These are phyloP conservation scores for Cladorrhinum sp. DNA, from an alignment of 2,329 filamentous ascomycete genomes.

Conservation along the genomic window DNA sequence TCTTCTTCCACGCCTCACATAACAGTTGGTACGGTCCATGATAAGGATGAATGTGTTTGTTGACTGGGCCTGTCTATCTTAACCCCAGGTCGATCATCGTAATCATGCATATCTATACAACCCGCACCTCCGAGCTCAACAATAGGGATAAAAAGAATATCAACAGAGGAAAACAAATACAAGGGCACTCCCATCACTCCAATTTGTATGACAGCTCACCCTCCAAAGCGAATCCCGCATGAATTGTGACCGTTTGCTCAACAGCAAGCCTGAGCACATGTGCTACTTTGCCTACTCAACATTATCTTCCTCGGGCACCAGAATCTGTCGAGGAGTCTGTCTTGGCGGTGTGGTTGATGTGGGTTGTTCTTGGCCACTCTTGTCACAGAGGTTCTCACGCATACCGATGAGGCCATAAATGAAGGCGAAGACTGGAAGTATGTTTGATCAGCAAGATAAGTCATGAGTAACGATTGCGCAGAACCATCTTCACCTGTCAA, in stretches of 20 bases:
- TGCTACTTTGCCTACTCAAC: background rate
- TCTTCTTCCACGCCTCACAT: background rate
- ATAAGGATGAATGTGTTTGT: background rate
- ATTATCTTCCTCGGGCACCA: background rate
- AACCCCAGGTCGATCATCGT: background rate
- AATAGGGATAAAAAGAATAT: background rate
- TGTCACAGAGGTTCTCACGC: slow-evolving; percentile 39
- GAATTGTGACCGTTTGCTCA: background rate
- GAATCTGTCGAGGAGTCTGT: background rate
- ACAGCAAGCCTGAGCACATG: background rate
- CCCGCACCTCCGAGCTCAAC: background rate
- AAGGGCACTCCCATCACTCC: background rate
- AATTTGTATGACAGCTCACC: background rate
- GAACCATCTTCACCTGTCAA: slow-evolving; percentile 41
- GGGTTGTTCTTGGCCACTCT: slow-evolving; percentile 24
- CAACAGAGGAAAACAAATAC: background rate
- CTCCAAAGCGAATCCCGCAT: background rate
- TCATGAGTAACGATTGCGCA: background rate
- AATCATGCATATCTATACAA: background rate
- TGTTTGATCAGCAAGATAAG: background rate
- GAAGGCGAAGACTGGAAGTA: slow-evolving; percentile 42
- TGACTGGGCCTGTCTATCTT: background rate
- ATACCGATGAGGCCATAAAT: slow-evolving; percentile 49
- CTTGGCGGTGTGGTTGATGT: background rate
- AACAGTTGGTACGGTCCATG: too few species aligned